Base-by-base conservation (phyloP, 139 green algal genomes). In the Deuterostichococcus epilithicus region DNA sequence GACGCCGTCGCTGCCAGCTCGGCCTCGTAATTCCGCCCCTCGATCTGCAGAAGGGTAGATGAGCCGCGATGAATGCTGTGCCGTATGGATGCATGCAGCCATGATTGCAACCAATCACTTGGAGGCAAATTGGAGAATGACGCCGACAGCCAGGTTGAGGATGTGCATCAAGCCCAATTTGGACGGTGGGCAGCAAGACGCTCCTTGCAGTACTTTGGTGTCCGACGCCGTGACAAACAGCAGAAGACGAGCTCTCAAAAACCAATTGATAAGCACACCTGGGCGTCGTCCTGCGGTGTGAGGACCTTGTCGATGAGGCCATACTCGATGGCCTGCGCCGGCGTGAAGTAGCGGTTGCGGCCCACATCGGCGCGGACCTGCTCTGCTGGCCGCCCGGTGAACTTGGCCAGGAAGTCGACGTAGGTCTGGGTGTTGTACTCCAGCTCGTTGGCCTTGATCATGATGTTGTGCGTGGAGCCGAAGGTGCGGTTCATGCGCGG, bases 261-360 rank as follows among this genome's bases (percentile, higher is more conserved):
- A 20, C 10, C 26, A 52, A 52, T 8, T 52, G 42, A 52, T 13
- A 52, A n/a, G 42, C 52, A n/a, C 28, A 28, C 52, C 52, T 23
- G 10, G 3, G 52, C 10, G 3, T 28, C 78, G 15, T 84, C 78
- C 38, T 90, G 78, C 39, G 90, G 88, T 73, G 85, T 37, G 35
- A 97, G 90, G 37, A 97, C 86, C 78, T 91, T 79, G 71, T 98
- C 94, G 52, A 97, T 93, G 63, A 98, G 82, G 37, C 91, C 91
- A 73, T 98, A 98, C 80, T 97, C 90, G 20, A 98, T 87, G 1
- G 92, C 92, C 75, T 97, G 85, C 44, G 92, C 77, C 0, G 89
- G 89, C 15, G 88, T 91, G 80, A 94, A 91, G 76, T 94, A 95
- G 36, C 78, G 72, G 77, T 86, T 83, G 45, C 80, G 75, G 18